phyloP scores from a whole-genome alignment of 352 stramenopile species.

The Pythium volutum region DNA sequence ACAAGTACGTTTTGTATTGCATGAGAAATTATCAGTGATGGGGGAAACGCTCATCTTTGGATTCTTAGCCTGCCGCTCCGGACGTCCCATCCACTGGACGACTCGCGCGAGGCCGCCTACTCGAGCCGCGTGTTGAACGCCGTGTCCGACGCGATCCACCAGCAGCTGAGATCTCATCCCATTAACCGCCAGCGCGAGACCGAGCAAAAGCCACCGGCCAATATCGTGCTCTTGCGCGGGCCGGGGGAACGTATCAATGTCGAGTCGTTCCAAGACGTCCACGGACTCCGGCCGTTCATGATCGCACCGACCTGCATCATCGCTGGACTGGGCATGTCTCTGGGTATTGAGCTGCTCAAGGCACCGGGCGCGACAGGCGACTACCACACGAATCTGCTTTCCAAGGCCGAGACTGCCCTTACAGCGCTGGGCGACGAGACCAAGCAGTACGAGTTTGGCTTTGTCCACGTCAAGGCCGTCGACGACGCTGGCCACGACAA shows the following conservation, averaged over 20 bases:
- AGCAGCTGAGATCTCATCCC: conserved; percentile 57
- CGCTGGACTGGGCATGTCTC: conserved; percentile 79
- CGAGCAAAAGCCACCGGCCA: conserved; percentile 62
- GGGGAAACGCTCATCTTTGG: too few species aligned
- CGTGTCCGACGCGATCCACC: conserved; percentile 66
- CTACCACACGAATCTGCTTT: conserved; percentile 78
- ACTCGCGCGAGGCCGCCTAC: conserved; percentile 65
- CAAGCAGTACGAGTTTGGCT: conserved; percentile 64
- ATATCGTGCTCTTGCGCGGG: conserved; percentile 82
- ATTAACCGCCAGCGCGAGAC: conserved; percentile 68
- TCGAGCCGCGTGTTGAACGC: conserved; percentile 76
- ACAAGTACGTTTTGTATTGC: conserved; percentile 50
- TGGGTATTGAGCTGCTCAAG: conserved; percentile 74
- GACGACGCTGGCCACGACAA: conserved; percentile 85
- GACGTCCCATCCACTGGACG: conserved; percentile 55
- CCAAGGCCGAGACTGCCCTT: conserved; percentile 78
- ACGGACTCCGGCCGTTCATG: conserved; percentile 84
- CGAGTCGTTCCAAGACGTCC: conserved; percentile 74
- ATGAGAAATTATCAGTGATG: too few species aligned
- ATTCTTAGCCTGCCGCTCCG: conserved; percentile 69
- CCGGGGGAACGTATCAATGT: conserved; percentile 86
- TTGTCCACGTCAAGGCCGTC: conserved; percentile 86
- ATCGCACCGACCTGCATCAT: conserved; percentile 89
- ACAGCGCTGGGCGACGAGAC: conserved; percentile 32
- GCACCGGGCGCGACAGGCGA: conserved; percentile 76